Conservation (phyloP, 2,329 filamentous ascomycete species). For the Monilinia laxa region DNA sequence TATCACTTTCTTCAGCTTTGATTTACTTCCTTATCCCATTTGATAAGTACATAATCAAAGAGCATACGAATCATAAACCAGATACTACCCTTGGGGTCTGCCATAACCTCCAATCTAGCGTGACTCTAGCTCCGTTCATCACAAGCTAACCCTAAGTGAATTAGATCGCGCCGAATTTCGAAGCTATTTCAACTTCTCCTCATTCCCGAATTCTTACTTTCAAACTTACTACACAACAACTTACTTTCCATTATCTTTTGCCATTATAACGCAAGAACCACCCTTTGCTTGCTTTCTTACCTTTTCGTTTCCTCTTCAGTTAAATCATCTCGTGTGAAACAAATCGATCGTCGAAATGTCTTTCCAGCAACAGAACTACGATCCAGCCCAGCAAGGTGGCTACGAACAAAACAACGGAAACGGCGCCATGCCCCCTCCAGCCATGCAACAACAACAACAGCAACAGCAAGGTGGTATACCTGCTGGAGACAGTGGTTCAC, state of each 20-base stretch:
- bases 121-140: not conserved
- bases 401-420: conserved; percentile 47
- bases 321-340: not conserved
- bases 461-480: conserved; percentile 32
- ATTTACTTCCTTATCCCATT: not conserved
- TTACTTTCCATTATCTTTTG: not conserved
- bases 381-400: conserved; percentile 59
- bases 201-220: conserved; percentile 19
- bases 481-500: conserved; percentile 60
- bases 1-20: not conserved
- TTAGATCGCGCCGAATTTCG: conserved; percentile 14
- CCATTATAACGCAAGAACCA: not conserved
- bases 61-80: not conserved
- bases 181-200: conserved; percentile 14
- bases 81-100: conserved; percentile 17
- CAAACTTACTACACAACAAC: conserved; percentile 17
- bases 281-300: conserved; percentile 8
- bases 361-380: conserved; percentile 43
- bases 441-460: conserved; percentile 50
- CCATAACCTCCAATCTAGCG: conserved; percentile 16
- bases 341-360: conserved; percentile 7
- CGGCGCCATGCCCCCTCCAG: conserved; percentile 46
- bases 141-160: conserved; percentile 23
- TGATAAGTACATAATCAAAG: not conserved
- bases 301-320: not conserved